Conservation (phyloP, 2,329 filamentous ascomycete species). For the Septoria linicola region DNA sequence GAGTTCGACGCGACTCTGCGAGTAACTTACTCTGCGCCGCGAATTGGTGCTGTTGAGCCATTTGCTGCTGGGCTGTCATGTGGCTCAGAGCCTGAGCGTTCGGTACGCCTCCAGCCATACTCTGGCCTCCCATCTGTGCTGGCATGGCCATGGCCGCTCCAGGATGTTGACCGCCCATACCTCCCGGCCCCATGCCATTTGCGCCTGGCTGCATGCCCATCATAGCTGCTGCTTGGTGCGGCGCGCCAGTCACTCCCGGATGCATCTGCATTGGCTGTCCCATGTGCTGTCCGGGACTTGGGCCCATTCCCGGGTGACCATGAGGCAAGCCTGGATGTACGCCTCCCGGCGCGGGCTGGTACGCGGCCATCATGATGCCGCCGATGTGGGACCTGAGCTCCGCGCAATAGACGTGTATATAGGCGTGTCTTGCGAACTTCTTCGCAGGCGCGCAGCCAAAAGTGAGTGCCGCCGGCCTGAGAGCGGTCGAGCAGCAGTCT, state of each 20-base stretch:
- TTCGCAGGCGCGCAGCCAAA: conserved; percentile 15
- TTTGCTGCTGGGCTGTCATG: conserved; percentile 62
- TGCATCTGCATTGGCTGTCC: conserved; percentile 66
- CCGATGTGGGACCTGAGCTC: conserved; percentile 16
- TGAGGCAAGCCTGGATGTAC: conserved; percentile 67
- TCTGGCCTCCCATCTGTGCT: conserved; percentile 36
- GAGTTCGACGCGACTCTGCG: not conserved
- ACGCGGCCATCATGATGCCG: conserved; percentile 68
- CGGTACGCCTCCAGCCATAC: conserved; percentile 51
- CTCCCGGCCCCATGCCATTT: conserved; percentile 50
- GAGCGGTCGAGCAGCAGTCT: conserved; percentile 33
- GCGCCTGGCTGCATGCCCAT: conserved; percentile 75
- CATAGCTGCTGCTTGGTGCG: conserved; percentile 62
- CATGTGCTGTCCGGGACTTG: conserved; percentile 69
- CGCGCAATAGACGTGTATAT: conserved; percentile 10
- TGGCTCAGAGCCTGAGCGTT: conserved; percentile 72
- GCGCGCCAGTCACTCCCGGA: conserved; percentile 70
- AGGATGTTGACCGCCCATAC: conserved; percentile 36
- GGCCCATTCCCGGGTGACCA: conserved; percentile 62
- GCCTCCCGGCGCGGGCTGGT: conserved; percentile 66
- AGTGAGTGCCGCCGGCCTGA: conserved; percentile 29
- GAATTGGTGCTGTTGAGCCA: conserved; percentile 42
- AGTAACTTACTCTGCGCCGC: conserved; percentile 39
- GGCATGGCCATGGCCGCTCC: conserved; percentile 38
- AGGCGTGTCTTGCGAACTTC: conserved; percentile 38